A percentile compares a stretch with the other conserved stretches of the same genome.
phyloP scores from a whole-genome alignment of 1,284 basidiomycete species.

The Moesziomyces aphidis region DNA sequence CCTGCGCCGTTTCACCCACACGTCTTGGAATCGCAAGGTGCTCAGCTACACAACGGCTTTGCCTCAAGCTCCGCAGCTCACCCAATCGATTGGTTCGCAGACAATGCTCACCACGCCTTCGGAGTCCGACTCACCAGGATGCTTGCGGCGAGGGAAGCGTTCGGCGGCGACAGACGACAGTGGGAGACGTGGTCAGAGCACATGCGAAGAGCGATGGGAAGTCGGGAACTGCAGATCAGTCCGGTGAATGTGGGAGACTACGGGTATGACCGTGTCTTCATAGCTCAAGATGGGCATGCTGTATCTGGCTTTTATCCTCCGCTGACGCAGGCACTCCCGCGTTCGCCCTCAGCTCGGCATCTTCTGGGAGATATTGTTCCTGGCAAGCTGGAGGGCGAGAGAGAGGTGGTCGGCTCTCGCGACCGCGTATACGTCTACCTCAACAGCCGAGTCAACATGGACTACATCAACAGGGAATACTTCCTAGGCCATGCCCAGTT shows the following conservation, averaged over 20 bases:
- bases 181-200: background rate
- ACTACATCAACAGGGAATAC: background rate
- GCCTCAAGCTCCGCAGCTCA: too few relatives aligned
- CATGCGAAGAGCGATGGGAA: slow-evolving; percentile 2
- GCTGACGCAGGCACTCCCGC: background rate
- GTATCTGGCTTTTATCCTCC: slow-evolving; percentile 8
- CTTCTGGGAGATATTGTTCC: too few relatives aligned
- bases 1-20: too few relatives aligned
- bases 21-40: too few relatives aligned
- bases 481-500: background rate
- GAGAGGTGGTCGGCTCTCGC: background rate
- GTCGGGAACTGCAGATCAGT: background rate
- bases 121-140: too few relatives aligned
- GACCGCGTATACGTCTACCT: background rate
- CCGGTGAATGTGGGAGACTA: background rate
- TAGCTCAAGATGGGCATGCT: slow-evolving; percentile 3
- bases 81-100: too few relatives aligned
- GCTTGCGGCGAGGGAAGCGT: too few relatives aligned
- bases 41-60: too few relatives aligned
- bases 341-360: background rate
- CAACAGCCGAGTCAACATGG: background rate
- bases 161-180: too few relatives aligned
- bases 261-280: background rate
- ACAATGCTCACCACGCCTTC: too few relatives aligned
- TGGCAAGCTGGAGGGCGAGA: too few relatives aligned